Evolutionary conservation across 345 rosid species (phyloP), one percentile per base, ranked within the genome.

Genomic region (Moricandia arvensis): DNA sequence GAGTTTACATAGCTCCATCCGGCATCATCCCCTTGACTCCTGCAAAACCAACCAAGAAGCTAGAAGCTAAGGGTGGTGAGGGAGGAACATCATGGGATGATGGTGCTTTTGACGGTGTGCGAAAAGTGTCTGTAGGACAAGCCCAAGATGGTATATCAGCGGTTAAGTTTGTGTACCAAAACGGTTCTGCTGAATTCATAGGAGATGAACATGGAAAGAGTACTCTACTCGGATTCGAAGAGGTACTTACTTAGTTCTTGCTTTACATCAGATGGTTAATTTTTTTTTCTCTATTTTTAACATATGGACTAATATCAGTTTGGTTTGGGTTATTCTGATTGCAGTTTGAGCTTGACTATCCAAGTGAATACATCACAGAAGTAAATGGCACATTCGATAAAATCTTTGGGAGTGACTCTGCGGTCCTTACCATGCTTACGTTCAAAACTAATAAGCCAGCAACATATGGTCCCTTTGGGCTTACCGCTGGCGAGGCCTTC

Each of bases 81-180:
- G 16, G 18, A 11, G 76, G 80, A 71, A 30, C 35, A 65, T 8
- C 18, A 71, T 77, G 80, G 76, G 72, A 77, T 31, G 76, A 77
- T 71, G 76, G 76, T 24, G 67, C 53, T 4, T 71, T 29, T 9
- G 63, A 58, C 34, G 76, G 80, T n/a, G 68, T 77, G 8, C 45
- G 27, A 9, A 64, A 72, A 13, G 75, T 71, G 10, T 71, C 12
- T n/a, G 62, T 77, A 10, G 76, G 80, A 10, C 72, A 72, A 59
- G 41, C 29, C 9, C 57, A 62, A 8, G 55, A 54, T 70, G 75
- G 75, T 21, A 18, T 70, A 4, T 16, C 68, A 10, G 68, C 2
- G 6, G 68, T 76, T 13, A 69, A 76, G 75, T 76, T 76, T 70
- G 71, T 27, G 35, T 76, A 76, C 24, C 15, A 53, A 24, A 70